These are phyloP conservation scores for Rhododendron kiyosumense DNA, from an alignment of 148 eudicot genomes.

Conservation along the genomic window DNA sequence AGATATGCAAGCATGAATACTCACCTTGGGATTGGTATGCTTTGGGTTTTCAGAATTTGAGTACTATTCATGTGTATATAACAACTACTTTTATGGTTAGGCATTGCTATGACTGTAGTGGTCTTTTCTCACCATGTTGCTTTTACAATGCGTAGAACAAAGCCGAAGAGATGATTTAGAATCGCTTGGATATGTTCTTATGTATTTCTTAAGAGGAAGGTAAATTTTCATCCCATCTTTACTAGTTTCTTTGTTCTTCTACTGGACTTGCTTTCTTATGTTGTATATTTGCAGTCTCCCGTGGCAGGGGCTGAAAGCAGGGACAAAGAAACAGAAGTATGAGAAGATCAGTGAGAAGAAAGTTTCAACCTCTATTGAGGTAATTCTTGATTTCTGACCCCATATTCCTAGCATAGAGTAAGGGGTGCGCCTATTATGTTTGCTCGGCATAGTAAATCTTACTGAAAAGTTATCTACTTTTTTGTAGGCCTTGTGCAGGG, in stretches of 20 bases:
- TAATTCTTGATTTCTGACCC: slow-evolving; percentile 15
- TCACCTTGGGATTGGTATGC: slow-evolving; percentile 79
- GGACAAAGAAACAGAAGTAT: slow-evolving; percentile 83
- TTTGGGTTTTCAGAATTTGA: neutral
- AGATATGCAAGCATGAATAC: slow-evolving; percentile 89
- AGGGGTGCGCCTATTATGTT: neutral
- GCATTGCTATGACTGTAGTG: slow-evolving; percentile 2
- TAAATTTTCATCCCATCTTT: slow-evolving; percentile 15
- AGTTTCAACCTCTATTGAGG: slow-evolving; percentile 85
- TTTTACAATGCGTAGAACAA: slow-evolving; percentile 47
- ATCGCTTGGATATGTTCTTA: slow-evolving; percentile 80
- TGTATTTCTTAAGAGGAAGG: slow-evolving; percentile 92
- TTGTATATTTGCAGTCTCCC: slow-evolving; percentile 59
- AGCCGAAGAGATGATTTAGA: slow-evolving; percentile 90
- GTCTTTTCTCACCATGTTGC: slow-evolving; percentile 10
- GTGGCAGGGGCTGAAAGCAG: slow-evolving; percentile 93
- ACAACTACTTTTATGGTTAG: neutral
- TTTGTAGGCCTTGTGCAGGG: slow-evolving; percentile 73
- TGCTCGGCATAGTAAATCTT: slow-evolving; percentile 1
- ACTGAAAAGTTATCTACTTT: neutral
- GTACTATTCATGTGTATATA: neutral
- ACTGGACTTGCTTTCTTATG: slow-evolving; percentile 15
- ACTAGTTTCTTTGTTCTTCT: neutral
- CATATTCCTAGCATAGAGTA: neutral
- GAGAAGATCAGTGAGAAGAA: slow-evolving; percentile 89